Evolutionary conservation across 108 stramenopile species (phyloP), one percentile per base, ranked within the genome.

Genomic region (Pseudonitzschia pungens): DNA sequence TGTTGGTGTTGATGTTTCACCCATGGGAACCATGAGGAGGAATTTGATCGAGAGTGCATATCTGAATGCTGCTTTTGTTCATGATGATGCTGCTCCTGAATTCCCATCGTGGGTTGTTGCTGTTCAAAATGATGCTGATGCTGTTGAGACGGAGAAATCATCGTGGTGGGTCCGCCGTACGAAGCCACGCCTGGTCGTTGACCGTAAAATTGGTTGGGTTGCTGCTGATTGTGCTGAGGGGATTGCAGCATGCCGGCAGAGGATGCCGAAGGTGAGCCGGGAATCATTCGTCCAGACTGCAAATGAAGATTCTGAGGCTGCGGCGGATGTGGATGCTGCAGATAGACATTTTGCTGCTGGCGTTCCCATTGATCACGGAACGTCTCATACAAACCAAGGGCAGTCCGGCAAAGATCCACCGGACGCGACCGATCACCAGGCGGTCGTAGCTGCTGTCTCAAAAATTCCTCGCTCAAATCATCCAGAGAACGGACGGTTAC

Each of bases 351-450:
- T 62, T 40, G 33, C 16, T 7, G 60, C 42, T 67, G 54, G 6
- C 45, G 44, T 59, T 92, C 91, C 91, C 91, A 92, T 56, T 87
- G 71, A 40, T 72, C 60, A 26, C 89, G 84, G 41, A 62, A 81
- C 27, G 67, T 48, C 66, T 89, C 89, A 77, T 92, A 92, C 55
- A 92, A 65, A 31, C 86, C 74, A 18, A 92, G 73, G 26, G 84
- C 82, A 27, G 83, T 74, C 3, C 22, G 68, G 57, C 67, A 82
- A 51, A 65, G 26, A 26, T 72, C 65, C 33, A 69, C 29, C 21
- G 66, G 28, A 50, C 66, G 66, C 7, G 24, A 44, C 14, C 45
- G 43, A 29, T 50, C 26, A 28, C 43, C 66, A 2, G 43, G n/a
- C 18, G 66, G 70, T 57, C 62, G 16, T 12, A 74, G 14, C 7